Conservation (phyloP, 345 rosid species). For the Rhodamnia rubescens region DNA sequence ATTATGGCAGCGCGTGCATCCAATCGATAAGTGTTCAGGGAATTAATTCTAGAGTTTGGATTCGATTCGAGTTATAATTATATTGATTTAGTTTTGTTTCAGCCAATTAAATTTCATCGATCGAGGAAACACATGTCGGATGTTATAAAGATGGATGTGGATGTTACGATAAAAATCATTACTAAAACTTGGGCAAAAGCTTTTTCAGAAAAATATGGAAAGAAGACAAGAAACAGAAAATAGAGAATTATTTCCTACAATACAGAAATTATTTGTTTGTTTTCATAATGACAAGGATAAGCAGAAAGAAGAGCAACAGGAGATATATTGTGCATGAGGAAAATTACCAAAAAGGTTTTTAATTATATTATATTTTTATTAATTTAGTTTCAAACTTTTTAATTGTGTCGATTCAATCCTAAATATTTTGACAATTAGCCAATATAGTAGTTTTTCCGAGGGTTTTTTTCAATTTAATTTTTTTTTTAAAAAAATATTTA, state of each 20-base stretch:
- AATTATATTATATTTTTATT: no score
- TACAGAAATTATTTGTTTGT: background rate
- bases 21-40: background rate
- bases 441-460: no score
- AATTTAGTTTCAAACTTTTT: no score
- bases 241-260: background rate
- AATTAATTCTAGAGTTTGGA: background rate
- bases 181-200: background rate
- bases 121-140: background rate
- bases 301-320: background rate
- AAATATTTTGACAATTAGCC: no score
- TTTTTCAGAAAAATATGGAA: background rate
- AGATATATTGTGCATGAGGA: background rate
- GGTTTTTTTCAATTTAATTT: no score
- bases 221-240: background rate
- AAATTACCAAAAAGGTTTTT: no score
- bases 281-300: background rate
- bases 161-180: background rate
- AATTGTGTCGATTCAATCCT: no score
- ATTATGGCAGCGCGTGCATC: background rate
- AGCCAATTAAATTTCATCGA: background rate
- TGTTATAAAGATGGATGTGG: background rate
- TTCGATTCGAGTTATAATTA: background rate
- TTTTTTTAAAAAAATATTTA: no score
- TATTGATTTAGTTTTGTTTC: background rate